These are phyloP conservation scores for Debaryomyces subglobosus DNA, from an alignment of 1,139 yeast genomes.

Conservation along the genomic window DNA sequence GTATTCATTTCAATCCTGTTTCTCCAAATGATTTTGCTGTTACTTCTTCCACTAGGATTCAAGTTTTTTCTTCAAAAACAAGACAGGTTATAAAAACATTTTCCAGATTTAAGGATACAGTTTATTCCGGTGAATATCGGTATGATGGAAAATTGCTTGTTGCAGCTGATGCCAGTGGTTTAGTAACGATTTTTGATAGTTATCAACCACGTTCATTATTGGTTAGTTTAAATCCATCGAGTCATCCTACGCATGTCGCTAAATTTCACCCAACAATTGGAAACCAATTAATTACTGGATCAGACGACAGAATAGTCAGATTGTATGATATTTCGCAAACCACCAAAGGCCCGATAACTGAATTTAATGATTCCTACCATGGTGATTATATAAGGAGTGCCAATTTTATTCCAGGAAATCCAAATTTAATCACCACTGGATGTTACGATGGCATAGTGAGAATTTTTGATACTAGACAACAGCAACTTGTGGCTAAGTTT, in stretches of 20 bases:
- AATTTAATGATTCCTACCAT: constrained; percentile 68
- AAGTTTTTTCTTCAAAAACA: constrained; percentile 88
- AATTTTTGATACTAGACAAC: constrained; percentile 83
- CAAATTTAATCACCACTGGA: constrained; percentile 84
- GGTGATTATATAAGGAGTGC: constrained; percentile 89
- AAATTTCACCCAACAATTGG: constrained; percentile 79
- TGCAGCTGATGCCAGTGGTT: constrained; percentile 89
- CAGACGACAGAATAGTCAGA: constrained; percentile 87
- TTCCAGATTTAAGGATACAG: constrained; percentile 89
- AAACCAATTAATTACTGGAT: constrained; percentile 79
- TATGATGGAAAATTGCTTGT: constrained; percentile 81
- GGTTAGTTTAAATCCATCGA: constrained; percentile 78
- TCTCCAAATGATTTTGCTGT: constrained; percentile 93
- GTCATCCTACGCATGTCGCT: constrained; percentile 93
- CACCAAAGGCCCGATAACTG: constrained; percentile 60
- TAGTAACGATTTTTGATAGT: constrained; percentile 83
- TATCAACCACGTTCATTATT: constrained; percentile 75
- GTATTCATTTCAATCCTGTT: constrained; percentile 83
- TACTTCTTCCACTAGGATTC: constrained; percentile 88
- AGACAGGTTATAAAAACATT: constrained; percentile 88
- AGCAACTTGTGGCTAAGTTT: constrained; percentile 39
- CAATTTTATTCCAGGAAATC: constrained; percentile 71
- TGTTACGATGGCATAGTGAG: constrained; percentile 90
- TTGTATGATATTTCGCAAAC: constrained; percentile 88
- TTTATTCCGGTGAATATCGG: constrained; percentile 81